Base-by-base conservation (phyloP, 2,329 filamentous ascomycete species). In the Trichoderma atroviride region DNA sequence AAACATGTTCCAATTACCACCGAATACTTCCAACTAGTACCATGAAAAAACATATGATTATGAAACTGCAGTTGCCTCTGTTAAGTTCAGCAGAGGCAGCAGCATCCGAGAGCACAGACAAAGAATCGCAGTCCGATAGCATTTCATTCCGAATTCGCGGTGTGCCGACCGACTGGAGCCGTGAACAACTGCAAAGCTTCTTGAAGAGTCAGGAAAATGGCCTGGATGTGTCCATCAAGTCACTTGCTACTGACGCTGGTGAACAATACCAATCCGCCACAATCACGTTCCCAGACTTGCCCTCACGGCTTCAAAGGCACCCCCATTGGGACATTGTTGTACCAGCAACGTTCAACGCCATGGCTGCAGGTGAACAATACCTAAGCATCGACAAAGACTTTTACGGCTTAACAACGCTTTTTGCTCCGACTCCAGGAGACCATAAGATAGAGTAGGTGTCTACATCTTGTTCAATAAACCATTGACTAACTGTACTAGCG, bases 331-430 rank as follows among this genome's bases (percentile, higher is more conserved):
- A 24, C 24, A 62, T 62, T 9, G 5, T 22, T 52, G 4, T 52
- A 22, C 40, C 59, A n/a, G 31, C 13, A 14, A 40, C 10, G 27
- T 35, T 43, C 31, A 16, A 50, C 22, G 43, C 5, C 5, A 11
- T n/a, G 7, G 6, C 3, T 43, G 19, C 40, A 9, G 40, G 40
- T 29, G 31, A 52, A 43, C 13, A 29, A 33, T 50, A 19, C 40
- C 59, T 62, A 11, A 62, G 6, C 11, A n/a, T 62, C 43, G 40
- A 52, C n/a, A 62, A 52, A 62, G 59, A 52, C 10, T 70, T 70
- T 27, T 56, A 47, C 47, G 69, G 69, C 19, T 68, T 70, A n/a
- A 70, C 56, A 9, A 68, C 69, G 3, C 69, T 70, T 52, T 68
- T 29, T 24, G 29, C 58, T 3, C 57, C 69, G n/a, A 3, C 57